phyloP scores from a whole-genome alignment of 2,329 filamentous ascomycete species.

The Scedosporium boydii region DNA sequence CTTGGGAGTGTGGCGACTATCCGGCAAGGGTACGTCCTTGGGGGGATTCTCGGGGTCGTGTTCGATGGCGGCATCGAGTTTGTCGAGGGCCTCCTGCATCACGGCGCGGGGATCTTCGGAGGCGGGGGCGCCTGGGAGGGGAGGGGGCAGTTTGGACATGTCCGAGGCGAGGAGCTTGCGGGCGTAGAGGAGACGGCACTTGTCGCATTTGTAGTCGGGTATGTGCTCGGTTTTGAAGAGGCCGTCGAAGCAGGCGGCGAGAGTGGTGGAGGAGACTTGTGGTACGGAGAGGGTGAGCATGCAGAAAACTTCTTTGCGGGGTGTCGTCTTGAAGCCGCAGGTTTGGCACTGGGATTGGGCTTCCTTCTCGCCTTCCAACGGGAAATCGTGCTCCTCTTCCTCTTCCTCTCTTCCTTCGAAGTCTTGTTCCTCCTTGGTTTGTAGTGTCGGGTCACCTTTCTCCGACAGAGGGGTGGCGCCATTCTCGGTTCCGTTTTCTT shows the following conservation, averaged over 20 bases:
- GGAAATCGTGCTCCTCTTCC: constrained; percentile 64
- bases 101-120: constrained; percentile 40
- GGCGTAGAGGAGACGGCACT: constrained; percentile 78
- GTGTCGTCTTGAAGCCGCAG: constrained; percentile 81
- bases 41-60: constrained; percentile 72
- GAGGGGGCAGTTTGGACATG: constrained; percentile 27
- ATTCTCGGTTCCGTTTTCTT: constrained; percentile 6
- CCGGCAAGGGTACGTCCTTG: constrained; percentile 63
- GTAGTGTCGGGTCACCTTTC: neutral
- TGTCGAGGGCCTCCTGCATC: constrained; percentile 49
- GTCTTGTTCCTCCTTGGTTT: constrained; percentile 9
- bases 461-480: constrained; percentile 7
- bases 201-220: constrained; percentile 93
- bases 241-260: constrained; percentile 84
- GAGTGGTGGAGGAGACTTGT: constrained; percentile 66
- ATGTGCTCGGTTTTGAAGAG: constrained; percentile 94
- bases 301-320: constrained; percentile 77
- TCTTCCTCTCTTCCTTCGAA: constrained; percentile 13
- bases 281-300: constrained; percentile 89
- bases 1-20: constrained; percentile 65
- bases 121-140: constrained; percentile 21
- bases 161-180: constrained; percentile 54
- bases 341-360: constrained; percentile 92
- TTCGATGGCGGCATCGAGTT: constrained; percentile 61
- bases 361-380: constrained; percentile 83